phyloP scores from a whole-genome alignment of 495 filamentous ascomycete genomes.

The Aspergillus avenaceus region DNA sequence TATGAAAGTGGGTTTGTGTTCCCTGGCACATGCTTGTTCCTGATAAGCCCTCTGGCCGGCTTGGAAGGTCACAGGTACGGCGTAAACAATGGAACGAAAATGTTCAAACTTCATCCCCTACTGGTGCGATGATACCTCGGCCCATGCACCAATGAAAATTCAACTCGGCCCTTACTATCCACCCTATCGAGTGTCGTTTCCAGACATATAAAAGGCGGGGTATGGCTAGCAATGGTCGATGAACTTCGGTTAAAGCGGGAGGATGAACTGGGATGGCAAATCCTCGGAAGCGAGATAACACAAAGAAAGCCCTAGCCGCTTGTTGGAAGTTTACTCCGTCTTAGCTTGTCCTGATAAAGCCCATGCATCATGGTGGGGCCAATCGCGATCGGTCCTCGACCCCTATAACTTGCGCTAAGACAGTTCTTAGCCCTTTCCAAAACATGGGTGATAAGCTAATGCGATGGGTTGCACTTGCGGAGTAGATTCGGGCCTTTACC shows the following conservation, averaged over 20 bases:
- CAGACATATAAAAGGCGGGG: background rate
- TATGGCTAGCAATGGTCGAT: background rate
- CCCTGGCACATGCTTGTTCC: background rate
- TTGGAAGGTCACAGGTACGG: too few relatives aligned
- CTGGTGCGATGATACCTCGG: background rate
- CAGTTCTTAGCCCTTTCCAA: background rate
- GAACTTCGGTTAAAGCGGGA: background rate
- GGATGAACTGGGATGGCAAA: background rate
- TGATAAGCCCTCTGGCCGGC: too few relatives aligned
- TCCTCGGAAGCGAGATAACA: background rate
- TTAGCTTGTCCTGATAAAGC: too few relatives aligned
- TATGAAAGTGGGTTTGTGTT: background rate
- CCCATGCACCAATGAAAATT: background rate
- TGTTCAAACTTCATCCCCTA: background rate
- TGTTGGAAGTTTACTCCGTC: background rate
- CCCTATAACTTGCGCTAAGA: background rate
- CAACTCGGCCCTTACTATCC: background rate
- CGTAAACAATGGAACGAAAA: background rate
- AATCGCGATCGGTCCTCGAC: background rate
- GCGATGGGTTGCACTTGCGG: too few relatives aligned
- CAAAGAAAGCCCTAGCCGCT: background rate
- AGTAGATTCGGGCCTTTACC: too few relatives aligned
- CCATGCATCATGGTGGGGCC: background rate
- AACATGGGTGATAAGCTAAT: too few relatives aligned
- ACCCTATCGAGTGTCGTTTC: background rate